Base-by-base conservation (phyloP, 2,329 filamentous ascomycete species). In the Ophiosphaerella korrae region DNA sequence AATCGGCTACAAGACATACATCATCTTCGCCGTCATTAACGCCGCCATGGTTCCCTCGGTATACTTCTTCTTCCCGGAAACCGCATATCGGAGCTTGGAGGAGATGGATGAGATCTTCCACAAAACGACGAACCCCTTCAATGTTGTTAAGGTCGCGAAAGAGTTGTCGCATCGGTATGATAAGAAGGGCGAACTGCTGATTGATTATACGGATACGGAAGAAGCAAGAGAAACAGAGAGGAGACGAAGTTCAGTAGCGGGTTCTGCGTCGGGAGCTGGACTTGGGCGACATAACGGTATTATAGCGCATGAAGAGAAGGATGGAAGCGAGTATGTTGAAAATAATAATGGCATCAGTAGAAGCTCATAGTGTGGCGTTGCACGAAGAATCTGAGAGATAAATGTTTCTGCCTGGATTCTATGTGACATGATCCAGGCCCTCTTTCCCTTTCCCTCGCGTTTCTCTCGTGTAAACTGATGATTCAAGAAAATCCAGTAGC, bases 31-130 rank as follows among this genome's bases (percentile, higher is more conserved):
- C 23, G 80, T 81, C 33, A 84, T 79, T 54, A 84, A 84, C 63
- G 80, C 80, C 13, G 74, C 75, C 58, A 83, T 83, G 62, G 75
- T 84, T 14, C 82, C 82, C 0, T 76, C 79, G 7, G 78, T 82
- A 41, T 85, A 84, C 72, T 82, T 84, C 71, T 84, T 85, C 76
- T 85, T 83, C 66, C 83, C 83, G 0, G 83, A 85, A 62, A 85
- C 83, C 2, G 82, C 82, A 8, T 80, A 78, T 48, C 78, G 61
- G 35, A 72, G 70, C 3, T 58, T 71, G 3, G 68, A 72, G 39
- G 68, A 71, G 42, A 71, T 71, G 66, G 87, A 90, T 63, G 78
- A 83, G 50, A 85, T 89, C 58, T 87, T 88, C 76, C 77, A 77
- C 66, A 82, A 83, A 54, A 80, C 79, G 1, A 74, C 68, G 23